Base-by-base conservation (phyloP, 148 eudicot genomes). In the Limonium bicolor region DNA sequence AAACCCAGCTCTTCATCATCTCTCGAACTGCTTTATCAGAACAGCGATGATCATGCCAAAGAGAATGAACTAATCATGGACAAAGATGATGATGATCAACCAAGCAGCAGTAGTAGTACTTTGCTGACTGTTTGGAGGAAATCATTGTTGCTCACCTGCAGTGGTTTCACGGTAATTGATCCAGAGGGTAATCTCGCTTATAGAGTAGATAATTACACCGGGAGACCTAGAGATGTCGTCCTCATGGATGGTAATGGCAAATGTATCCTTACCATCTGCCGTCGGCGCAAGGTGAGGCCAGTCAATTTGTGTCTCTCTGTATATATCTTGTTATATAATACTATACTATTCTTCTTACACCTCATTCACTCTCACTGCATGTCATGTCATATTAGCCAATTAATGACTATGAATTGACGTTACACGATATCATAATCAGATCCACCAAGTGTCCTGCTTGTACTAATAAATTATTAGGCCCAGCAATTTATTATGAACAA, bases 111-210 rank as follows among this genome's bases (percentile, higher is more conserved):
- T n/a, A n/a, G n/a, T n/a, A n/a, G 51, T 20, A 63, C 56, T n/a
- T 44, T 60, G 7, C 58, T 82, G 9, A 86, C 96, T 6, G 82
- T 86, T 5, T 86, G 96, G 96, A 69, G 80, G 29, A 86, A 86
- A 42, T 86, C 96, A 20, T 68, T 82, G 2, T 20, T 86, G 43
- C 53, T 54, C 7, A 63, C 56, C 55, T 86, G 94, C 16, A 65
- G 56, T 46, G 96, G 94, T 6, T 86, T 81, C 57, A 75, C 94
- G 0, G 94, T 86, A 18, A 68, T 82, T 15, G 81, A 77, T 63
- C 58, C 65, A 3, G 61, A 62, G 2, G 96, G 96, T 7, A 46
- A 61, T 36, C 61, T 86, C 15, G 77, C 51, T 0, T 78, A 54
- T 39, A 36, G 94, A 16, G 96, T 86, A 38, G 96, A 86, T 62